phyloP scores from a whole-genome alignment of 768 basidiomycete species.

The Macrocybe gigantea region DNA sequence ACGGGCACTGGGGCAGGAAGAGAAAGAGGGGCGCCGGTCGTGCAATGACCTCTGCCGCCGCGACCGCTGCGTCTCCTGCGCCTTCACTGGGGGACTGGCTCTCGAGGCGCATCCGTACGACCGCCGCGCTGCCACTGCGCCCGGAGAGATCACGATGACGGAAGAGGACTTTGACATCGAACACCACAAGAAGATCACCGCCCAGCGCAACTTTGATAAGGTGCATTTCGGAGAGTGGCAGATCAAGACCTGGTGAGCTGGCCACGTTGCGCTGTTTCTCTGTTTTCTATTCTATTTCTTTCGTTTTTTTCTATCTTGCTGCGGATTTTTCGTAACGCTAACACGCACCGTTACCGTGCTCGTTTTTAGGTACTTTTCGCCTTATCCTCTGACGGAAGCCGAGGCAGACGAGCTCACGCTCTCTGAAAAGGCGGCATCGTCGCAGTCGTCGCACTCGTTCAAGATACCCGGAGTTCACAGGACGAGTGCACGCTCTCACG shows the following conservation, averaged over 20 bases:
- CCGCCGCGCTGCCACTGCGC: constrained; percentile 1
- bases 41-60: too few species aligned
- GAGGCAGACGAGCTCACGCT: constrained; percentile 47
- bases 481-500: constrained; percentile 52
- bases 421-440: constrained; percentile 9
- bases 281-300: not conserved
- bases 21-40: constrained; percentile 9
- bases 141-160: constrained; percentile 31
- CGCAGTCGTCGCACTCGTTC: constrained; percentile 16
- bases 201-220: constrained; percentile 79
- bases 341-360: not conserved
- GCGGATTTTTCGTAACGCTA: not conserved
- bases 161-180: constrained; percentile 69
- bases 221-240: constrained; percentile 83
- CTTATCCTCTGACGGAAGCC: constrained; percentile 73
- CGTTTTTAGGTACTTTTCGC: constrained; percentile 79
- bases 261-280: not conserved
- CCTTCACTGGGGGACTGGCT: constrained; percentile 7
- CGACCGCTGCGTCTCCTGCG: constrained; percentile 3
- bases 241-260: constrained; percentile 79
- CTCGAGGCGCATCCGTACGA: constrained; percentile 6
- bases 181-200: constrained; percentile 60
- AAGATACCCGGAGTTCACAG: constrained; percentile 48
- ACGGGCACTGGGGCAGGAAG: constrained; percentile 6
- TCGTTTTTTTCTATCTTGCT: not conserved